phyloP scores from a whole-genome alignment of 2,329 filamentous ascomycete genomes.

The Curvularia hawaiiensis region DNA sequence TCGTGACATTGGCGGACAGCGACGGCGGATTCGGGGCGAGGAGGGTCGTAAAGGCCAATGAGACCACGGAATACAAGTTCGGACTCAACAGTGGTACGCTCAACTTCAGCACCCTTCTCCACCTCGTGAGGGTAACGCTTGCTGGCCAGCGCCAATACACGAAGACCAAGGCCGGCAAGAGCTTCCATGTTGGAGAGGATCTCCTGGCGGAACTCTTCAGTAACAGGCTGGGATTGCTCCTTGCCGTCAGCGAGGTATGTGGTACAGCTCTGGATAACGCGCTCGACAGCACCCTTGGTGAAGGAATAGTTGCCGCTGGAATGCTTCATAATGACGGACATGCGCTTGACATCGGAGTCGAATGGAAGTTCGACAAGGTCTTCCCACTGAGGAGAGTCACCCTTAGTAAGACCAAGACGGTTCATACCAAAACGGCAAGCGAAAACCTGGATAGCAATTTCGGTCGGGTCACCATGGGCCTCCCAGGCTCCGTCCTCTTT shows the following conservation, averaged over 20 bases:
- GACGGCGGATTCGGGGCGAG: conserved; percentile 75
- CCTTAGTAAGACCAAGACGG: conserved; percentile 56
- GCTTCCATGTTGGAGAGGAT: conserved; percentile 71
- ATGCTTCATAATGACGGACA: conserved; percentile 71
- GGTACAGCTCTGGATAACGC: conserved; percentile 55
- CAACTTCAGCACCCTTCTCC: conserved; percentile 39
- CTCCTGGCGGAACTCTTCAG: conserved; percentile 58
- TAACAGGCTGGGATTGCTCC: conserved; percentile 47
- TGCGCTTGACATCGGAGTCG: conserved; percentile 76
- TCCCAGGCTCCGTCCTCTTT: conserved; percentile 49
- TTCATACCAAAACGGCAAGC: conserved; percentile 71
- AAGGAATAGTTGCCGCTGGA: conserved; percentile 50
- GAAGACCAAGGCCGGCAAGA: conserved; percentile 68
- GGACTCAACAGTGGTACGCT: conserved; percentile 67
- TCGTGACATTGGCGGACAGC: conserved; percentile 44
- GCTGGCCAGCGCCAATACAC: conserved; percentile 70
- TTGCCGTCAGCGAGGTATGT: conserved; percentile 55
- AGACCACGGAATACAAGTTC: conserved; percentile 76
- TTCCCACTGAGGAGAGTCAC: conserved; percentile 36
- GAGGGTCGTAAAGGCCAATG: conserved; percentile 83
- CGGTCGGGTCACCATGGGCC: conserved; percentile 57
- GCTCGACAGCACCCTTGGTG: conserved; percentile 72
- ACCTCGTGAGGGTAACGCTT: conserved; percentile 50
- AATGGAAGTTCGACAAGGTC: conserved; percentile 71
- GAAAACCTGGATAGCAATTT: conserved; percentile 78